A percentile compares a stretch with the other conserved stretches of the same genome.
Evolutionary conservation across 495 filamentous ascomycete genomes (phyloP).

Genomic region (Recurvomyces mirabilis): DNA sequence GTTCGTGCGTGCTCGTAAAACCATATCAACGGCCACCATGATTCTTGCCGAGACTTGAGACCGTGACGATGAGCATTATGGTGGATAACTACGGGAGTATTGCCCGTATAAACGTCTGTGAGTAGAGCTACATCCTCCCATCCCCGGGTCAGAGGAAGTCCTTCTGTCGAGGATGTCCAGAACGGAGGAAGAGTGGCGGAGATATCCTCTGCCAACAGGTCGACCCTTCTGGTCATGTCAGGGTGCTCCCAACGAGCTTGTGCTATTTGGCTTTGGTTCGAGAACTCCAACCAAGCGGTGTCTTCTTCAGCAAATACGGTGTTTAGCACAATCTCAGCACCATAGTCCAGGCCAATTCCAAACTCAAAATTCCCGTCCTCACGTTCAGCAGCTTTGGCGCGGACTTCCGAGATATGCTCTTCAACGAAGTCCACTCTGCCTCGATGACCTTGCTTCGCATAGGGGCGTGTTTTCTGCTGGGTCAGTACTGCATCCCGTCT

Average conservation of each 20-base stretch:
- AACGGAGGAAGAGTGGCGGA: neutral
- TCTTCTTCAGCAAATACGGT: conserved; percentile 17
- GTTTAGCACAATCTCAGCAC: conserved; percentile 39
- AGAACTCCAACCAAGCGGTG: conserved; percentile 5
- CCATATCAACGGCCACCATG: conserved; percentile 49
- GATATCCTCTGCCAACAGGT: neutral
- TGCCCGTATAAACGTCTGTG: conserved; percentile 42
- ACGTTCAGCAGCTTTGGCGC: neutral
- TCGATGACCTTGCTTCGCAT: conserved; percentile 21
- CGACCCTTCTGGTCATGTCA: neutral
- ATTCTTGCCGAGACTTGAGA: conserved; percentile 32
- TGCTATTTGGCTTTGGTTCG: neutral
- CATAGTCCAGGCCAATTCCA: conserved; percentile 48
- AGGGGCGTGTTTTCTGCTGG: conserved; percentile 29
- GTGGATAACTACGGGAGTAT: conserved; percentile 41
- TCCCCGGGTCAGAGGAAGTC: conserved; percentile 16
- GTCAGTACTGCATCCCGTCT: conserved; percentile 1
- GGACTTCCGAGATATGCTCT: conserved; percentile 1
- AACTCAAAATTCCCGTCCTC: conserved; percentile 32
- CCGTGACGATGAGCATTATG: conserved; percentile 30
- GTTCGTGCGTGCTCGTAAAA: conserved; percentile 42
- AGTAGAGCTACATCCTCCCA: conserved; percentile 43
- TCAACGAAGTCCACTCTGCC: neutral
- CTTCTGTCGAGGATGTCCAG: neutral
- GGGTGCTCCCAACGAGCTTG: neutral